Evolutionary conservation across 306 rosid genomes (phyloP).

Genomic region (Purshia tridentata): DNA sequence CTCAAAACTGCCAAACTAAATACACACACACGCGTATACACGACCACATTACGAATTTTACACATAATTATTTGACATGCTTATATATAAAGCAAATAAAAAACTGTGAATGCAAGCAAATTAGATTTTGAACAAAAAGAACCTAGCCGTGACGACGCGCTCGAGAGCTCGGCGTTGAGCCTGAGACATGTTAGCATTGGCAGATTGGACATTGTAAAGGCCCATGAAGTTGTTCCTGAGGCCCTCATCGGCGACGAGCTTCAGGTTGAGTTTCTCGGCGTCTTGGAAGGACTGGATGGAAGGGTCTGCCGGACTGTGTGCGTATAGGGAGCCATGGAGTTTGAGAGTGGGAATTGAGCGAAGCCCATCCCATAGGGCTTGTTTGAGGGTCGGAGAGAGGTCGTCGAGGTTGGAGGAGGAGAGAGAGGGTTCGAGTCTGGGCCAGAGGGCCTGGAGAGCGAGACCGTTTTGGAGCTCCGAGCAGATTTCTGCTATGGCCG

Average conservation of each 20-base stretch:
- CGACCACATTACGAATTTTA: not conserved
- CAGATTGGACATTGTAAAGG: constrained; percentile 59
- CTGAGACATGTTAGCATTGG: constrained; percentile 37
- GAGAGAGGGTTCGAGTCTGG: constrained; percentile 38
- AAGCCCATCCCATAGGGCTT: constrained; percentile 58
- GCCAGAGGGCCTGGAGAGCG: constrained; percentile 40
- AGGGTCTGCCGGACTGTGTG: constrained; percentile 32
- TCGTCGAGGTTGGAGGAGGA: constrained; percentile 41
- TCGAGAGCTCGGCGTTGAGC: constrained; percentile 57
- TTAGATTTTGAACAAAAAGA: not conserved
- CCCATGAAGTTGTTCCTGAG: constrained; percentile 64
- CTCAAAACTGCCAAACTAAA: not conserved
- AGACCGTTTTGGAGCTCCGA: constrained; percentile 38
- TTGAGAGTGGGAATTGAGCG: constrained; percentile 64
- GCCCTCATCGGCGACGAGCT: constrained; percentile 45
- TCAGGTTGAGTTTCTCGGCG: constrained; percentile 50
- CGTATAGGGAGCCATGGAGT: constrained; percentile 30
- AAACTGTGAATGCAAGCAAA: not conserved
- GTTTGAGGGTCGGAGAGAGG: constrained; percentile 46
- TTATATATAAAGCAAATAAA: not conserved
- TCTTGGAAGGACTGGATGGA: constrained; percentile 42
- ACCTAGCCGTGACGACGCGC: constrained; percentile 69
- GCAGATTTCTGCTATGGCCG: constrained; percentile 53
- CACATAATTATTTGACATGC: not conserved
- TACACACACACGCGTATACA: not conserved